These are phyloP conservation scores for Ottelia alismoides DNA, from an alignment of 106 monocot species.

Conservation along the genomic window DNA sequence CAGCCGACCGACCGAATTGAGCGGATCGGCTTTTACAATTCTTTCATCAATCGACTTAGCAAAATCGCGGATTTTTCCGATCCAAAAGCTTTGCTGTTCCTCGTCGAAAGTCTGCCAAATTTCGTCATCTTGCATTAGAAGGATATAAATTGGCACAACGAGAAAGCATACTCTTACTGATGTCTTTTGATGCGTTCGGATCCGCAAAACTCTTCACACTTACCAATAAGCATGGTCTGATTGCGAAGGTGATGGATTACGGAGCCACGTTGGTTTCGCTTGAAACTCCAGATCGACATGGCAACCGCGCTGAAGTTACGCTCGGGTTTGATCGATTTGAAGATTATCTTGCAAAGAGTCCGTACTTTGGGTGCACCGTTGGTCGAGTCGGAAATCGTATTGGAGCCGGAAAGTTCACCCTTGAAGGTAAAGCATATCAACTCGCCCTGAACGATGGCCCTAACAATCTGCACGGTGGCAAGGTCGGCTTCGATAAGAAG, in stretches of 20 bases:
- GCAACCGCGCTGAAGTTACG: neutral
- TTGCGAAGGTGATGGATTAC: neutral
- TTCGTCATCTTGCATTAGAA: no score
- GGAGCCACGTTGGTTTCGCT: neutral
- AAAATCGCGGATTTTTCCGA: no score
- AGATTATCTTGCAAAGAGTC: neutral
- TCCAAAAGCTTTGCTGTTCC: no score
- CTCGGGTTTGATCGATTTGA: neutral
- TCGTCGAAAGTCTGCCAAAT: no score
- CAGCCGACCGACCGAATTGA: no score
- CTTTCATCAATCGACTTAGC: no score
- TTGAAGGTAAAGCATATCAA: neutral
- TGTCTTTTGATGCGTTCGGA: no score
- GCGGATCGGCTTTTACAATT: no score
- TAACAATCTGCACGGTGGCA: neutral
- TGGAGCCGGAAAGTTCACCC: neutral
- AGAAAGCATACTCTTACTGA: no score
- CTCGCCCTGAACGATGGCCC: neutral
- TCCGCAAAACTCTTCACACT: no score
- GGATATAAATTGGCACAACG: no score
- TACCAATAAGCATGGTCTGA: neutral
- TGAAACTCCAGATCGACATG: neutral
- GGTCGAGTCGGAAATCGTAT: neutral
- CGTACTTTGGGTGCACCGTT: neutral
- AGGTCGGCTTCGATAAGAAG: neutral